phyloP scores from a whole-genome alignment of 2,329 filamentous ascomycete species.

The Metarhizium rileyi region DNA sequence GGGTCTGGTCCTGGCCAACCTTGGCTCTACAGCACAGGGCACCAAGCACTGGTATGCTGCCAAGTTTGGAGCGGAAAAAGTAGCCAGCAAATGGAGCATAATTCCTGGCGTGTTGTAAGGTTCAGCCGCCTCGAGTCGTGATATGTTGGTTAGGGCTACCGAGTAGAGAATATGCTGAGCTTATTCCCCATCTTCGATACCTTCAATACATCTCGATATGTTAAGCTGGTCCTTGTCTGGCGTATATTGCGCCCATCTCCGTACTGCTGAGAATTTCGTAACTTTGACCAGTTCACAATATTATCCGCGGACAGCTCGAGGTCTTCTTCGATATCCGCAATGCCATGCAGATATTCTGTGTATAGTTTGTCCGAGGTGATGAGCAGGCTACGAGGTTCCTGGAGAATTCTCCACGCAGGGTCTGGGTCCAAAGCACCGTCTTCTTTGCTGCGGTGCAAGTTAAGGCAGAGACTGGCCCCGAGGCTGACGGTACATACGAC shows the following conservation, averaged over 20 bases:
- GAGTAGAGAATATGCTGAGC: slow-evolving; percentile 42
- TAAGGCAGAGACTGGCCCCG: slow-evolving; percentile 65
- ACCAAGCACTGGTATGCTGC: slow-evolving; percentile 71
- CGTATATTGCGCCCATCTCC: slow-evolving; percentile 46
- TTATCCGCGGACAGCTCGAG: slow-evolving; percentile 48
- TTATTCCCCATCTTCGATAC: slow-evolving; percentile 65
- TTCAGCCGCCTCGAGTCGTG: slow-evolving; percentile 16
- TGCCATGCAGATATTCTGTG: slow-evolving; percentile 63
- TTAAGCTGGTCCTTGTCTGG: slow-evolving; percentile 59
- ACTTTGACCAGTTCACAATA: slow-evolving; percentile 62
- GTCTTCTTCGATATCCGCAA: slow-evolving; percentile 58
- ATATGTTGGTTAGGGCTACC: slow-evolving; percentile 6
- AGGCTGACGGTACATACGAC: slow-evolving; percentile 88
- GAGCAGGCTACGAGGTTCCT: slow-evolving; percentile 74
- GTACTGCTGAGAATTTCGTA: slow-evolving; percentile 40
- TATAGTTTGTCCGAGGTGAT: slow-evolving; percentile 63
- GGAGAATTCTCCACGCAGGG: slow-evolving; percentile 54
- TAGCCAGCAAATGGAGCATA: slow-evolving; percentile 63
- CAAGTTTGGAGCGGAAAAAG: slow-evolving; percentile 60
- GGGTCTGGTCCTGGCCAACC: slow-evolving; percentile 66
- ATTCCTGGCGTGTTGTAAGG: slow-evolving; percentile 57
- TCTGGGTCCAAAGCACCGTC: slow-evolving; percentile 45
- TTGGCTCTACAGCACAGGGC: slow-evolving; percentile 69
- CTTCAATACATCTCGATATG: slow-evolving; percentile 77
- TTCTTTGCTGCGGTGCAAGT: slow-evolving; percentile 58